Evolutionary conservation across 176 grass and related monocot species (phyloP), one percentile per base, ranked within the genome.

Genomic region (Puccinellia tenuiflora): DNA sequence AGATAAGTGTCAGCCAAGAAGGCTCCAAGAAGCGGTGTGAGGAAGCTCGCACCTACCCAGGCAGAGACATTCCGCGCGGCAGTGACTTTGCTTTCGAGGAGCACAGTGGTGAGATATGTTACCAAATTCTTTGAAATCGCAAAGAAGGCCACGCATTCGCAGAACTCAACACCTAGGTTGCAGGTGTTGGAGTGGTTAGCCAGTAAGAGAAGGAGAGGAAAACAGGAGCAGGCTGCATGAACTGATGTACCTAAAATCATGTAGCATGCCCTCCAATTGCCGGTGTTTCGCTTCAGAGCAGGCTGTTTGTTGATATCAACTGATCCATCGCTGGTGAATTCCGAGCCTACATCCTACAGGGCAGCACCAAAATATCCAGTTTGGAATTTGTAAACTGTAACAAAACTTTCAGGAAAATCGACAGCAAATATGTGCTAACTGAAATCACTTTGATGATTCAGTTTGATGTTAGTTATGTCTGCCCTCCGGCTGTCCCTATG

Each of bases 201-300:
- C 14, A 2, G 6, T 0, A 74, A 18, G n/a, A 1, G 10, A 62
- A 30, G 4, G 39, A 21, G 28, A 73, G 40, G 5, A 7, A 59
- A n/a, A 17, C 11, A 57, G 24, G 31, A 63, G 10, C 1, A 5
- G 5, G 13, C 28, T 54, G 37, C 7, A 21, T 4, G 21, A 80
- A 5, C 14, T 63, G 29, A n/a, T n/a, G 14, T 55, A 83, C 79
- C 80, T 83, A 83, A 52, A 13, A 88, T 88, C 6, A 53, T 15
- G 43, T 43, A 83, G 53, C 74, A 88, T 4, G 86, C 86, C 53
- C 79, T 78, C 73, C 64, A 88, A 10, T 48, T 88, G 33, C 86
- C 86, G 11, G 86, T 83, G 18, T 15, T 72, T 0, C 10, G 33
- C 86, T 83, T 87, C 47, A 87, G 78, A 45, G 85, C 85, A 37